Percentiles rank a stretch among this genome's conserved stretches.
phyloP scores from a whole-genome alignment of 192 early-diverging fungal genomes.

The Entomortierella parvispora region DNA sequence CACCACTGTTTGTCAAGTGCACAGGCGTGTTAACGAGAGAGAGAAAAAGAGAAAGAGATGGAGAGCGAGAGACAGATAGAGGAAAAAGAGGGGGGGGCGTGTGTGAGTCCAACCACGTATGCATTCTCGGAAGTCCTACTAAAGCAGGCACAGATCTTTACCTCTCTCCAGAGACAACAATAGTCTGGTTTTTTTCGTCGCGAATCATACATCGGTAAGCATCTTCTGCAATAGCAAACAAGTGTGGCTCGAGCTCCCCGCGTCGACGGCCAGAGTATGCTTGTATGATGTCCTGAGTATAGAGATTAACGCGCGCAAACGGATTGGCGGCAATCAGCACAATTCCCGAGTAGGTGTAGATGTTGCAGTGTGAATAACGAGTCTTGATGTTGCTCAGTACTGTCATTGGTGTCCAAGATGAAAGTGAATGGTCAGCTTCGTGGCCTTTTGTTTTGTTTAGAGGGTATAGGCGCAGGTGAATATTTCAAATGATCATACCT shows the following conservation, averaged over 20 bases:
- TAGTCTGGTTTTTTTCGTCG: constrained; percentile 94
- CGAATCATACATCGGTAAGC: constrained; percentile 96
- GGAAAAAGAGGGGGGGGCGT: too few species aligned
- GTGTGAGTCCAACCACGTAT: too few species aligned
- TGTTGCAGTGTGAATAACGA: constrained; percentile 91
- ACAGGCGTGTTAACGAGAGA: too few species aligned
- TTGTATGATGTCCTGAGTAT: constrained; percentile 91
- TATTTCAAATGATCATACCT: too few species aligned
- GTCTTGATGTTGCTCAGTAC: constrained; percentile 93
- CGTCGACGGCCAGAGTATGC: constrained; percentile 93
- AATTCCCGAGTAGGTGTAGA: constrained; percentile 99
- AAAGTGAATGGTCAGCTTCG: background rate
- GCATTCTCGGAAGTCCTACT: too few species aligned
- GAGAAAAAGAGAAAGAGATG: constrained; percentile 1
- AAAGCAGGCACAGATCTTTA: constrained; percentile 36
- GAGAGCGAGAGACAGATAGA: constrained; percentile 1
- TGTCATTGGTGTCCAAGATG: constrained; percentile 22
- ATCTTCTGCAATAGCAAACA: constrained; percentile 99
- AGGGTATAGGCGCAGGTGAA: background rate
- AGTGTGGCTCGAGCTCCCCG: constrained; percentile 97
- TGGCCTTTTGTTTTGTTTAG: background rate
- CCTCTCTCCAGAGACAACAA: constrained; percentile 97
- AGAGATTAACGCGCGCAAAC: constrained; percentile 87
- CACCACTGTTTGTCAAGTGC: constrained; percentile 70
- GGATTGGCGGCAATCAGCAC: constrained; percentile 99